These are phyloP conservation scores for Fusarium sambucinum DNA, from an alignment of 2,329 filamentous ascomycete genomes.

Conservation along the genomic window DNA sequence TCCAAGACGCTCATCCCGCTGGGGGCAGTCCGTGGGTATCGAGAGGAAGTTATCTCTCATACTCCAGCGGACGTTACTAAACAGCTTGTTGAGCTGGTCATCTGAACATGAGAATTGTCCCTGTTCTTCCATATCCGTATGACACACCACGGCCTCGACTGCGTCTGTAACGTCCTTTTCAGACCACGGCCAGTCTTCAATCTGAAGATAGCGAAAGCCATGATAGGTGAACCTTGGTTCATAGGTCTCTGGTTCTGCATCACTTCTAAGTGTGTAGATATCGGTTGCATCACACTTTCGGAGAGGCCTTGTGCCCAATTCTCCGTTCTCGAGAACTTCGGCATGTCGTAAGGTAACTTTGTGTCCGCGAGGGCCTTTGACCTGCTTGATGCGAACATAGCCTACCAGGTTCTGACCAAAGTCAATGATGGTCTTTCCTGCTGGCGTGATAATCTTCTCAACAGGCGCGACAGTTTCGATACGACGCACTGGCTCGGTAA, in stretches of 20 bases:
- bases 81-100: slow-evolving; percentile 63
- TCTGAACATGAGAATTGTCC: slow-evolving; percentile 67
- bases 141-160: slow-evolving; percentile 55
- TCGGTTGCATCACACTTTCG: slow-evolving; percentile 63
- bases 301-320: slow-evolving; percentile 57
- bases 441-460: slow-evolving; percentile 51
- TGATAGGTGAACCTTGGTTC: slow-evolving; percentile 65
- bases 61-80: slow-evolving; percentile 67
- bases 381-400: slow-evolving; percentile 55
- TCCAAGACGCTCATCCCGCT: slow-evolving; percentile 66
- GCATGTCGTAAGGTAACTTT: slow-evolving; percentile 63
- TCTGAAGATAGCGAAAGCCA: slow-evolving; percentile 65
- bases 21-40: slow-evolving; percentile 69
- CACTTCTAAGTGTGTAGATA: slow-evolving; percentile 54
- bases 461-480: slow-evolving; percentile 49
- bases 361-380: slow-evolving; percentile 51
- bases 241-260: slow-evolving; percentile 42
- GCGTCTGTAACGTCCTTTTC: slow-evolving; percentile 39
- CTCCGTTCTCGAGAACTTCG: slow-evolving; percentile 65
- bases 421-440: slow-evolving; percentile 61
- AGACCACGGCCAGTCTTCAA: slow-evolving; percentile 57
- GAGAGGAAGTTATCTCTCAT: slow-evolving; percentile 70
- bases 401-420: slow-evolving; percentile 72
- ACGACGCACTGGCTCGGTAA: slow-evolving; percentile 55
- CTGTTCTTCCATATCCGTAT: slow-evolving; percentile 65